Percentiles rank a stretch among this genome's conserved stretches.
These are phyloP conservation scores for Amoeboaphelidium protococcarum DNA, from an alignment of 371 early-diverging fungal species.

Conservation along the genomic window DNA sequence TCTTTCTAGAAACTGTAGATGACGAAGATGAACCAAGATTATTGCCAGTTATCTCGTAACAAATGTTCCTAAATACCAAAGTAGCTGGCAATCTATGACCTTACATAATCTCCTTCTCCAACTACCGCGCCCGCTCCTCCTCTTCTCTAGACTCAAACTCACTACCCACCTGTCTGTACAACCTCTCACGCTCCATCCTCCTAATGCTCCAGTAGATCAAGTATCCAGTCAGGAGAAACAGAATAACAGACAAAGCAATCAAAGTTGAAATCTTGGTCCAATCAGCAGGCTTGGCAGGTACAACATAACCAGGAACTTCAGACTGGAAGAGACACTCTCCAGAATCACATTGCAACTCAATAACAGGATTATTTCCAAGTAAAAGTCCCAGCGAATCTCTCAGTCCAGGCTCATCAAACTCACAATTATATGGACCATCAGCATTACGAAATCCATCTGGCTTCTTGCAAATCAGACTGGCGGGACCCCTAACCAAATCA, in stretches of 20 bases:
- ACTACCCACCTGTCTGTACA: background rate
- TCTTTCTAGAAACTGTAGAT: slow-evolving; percentile 7
- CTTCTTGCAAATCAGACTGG: background rate
- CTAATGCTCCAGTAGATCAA: background rate
- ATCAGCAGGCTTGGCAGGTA: no score
- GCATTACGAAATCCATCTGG: background rate
- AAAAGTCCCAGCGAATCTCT: background rate
- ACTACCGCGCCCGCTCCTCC: background rate
- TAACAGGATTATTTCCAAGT: background rate
- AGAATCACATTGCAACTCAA: background rate
- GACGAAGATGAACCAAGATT: no score
- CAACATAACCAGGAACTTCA: background rate
- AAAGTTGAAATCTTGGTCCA: background rate
- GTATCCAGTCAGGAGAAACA: background rate
- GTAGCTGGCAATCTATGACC: background rate
- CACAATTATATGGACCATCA: background rate
- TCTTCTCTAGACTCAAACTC: background rate
- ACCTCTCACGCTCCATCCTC: background rate
- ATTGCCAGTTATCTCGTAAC: background rate
- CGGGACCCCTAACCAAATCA: slow-evolving; percentile 1
- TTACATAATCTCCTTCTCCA: background rate
- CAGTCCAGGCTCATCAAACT: background rate
- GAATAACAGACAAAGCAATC: background rate
- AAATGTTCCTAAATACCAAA: background rate
- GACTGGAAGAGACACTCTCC: background rate